Conservation (phyloP, 2,329 filamentous ascomycete genomes). For the Cadophora luteo-olivacea region DNA sequence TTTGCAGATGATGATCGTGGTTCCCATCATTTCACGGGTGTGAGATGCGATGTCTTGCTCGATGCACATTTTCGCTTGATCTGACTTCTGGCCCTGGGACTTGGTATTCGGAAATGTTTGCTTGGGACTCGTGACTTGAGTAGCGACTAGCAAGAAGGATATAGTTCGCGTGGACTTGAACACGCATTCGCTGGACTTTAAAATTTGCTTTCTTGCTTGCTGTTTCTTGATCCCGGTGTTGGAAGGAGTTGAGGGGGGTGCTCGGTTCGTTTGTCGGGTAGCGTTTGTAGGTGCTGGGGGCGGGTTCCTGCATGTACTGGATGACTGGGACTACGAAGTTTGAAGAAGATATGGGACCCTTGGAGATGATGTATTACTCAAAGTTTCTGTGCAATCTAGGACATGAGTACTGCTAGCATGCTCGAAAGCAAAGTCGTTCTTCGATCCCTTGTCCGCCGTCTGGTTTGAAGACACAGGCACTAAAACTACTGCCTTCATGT, state of each 20-base stretch:
- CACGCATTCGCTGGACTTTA: background rate
- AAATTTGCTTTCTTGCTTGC: background rate
- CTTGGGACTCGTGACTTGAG: background rate
- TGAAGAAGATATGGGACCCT: background rate
- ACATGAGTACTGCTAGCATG: too few species aligned
- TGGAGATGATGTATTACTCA: too few species aligned
- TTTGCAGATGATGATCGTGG: slow-evolving; percentile 6
- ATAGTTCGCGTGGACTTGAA: background rate
- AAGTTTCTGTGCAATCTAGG: too few species aligned
- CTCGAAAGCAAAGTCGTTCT: too few species aligned
- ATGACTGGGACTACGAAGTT: background rate
- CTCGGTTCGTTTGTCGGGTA: background rate
- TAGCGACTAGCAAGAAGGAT: background rate
- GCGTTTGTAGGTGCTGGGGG: background rate
- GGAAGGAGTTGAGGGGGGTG: too few species aligned
- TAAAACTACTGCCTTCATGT: too few species aligned
- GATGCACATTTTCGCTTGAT: background rate
- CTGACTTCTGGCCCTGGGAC: background rate
- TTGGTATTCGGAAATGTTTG: background rate
- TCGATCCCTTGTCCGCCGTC: too few species aligned
- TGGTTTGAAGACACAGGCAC: too few species aligned
- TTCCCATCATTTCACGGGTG: background rate
- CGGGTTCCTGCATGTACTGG: background rate
- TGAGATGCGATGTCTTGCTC: background rate
- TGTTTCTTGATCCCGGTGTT: background rate